Conservation (phyloP, 2,329 filamentous ascomycete genomes). For the Diaporthe sp. region DNA sequence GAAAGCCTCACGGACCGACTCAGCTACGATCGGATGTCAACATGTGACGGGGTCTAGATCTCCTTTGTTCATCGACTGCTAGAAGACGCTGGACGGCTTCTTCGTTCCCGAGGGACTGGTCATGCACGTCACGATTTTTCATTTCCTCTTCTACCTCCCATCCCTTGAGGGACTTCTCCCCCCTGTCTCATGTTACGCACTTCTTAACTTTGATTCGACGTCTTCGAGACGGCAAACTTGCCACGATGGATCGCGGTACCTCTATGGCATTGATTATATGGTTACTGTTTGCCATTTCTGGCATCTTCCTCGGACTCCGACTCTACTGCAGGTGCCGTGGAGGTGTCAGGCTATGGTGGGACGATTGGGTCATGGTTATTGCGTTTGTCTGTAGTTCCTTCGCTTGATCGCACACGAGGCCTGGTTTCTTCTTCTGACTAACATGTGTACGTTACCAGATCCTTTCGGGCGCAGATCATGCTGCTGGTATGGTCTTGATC, state of each 20-base stretch:
- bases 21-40: background rate
- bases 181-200: too few relatives aligned
- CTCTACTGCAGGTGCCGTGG: background rate
- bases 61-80: background rate
- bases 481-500: background rate
- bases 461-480: background rate
- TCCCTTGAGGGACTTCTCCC: too few relatives aligned
- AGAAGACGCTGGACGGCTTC: background rate
- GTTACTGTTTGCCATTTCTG: background rate
- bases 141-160: background rate
- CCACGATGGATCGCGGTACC: background rate
- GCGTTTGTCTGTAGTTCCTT: background rate
- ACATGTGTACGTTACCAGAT: background rate
- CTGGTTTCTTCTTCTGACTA: background rate
- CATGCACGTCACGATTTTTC: background rate
- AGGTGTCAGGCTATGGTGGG: conserved; percentile 4
- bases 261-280: background rate
- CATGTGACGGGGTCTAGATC: background rate
- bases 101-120: background rate
- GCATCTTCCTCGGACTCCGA: conserved; percentile 3
- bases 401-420: background rate
- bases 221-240: background rate
- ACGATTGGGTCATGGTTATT: conserved; percentile 7
- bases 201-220: background rate
- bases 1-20: background rate